A percentile compares a stretch with the other conserved stretches of the same genome.
Conservation (phyloP, 2,329 filamentous ascomycete species). For the Monosporascus cannonballus region DNA sequence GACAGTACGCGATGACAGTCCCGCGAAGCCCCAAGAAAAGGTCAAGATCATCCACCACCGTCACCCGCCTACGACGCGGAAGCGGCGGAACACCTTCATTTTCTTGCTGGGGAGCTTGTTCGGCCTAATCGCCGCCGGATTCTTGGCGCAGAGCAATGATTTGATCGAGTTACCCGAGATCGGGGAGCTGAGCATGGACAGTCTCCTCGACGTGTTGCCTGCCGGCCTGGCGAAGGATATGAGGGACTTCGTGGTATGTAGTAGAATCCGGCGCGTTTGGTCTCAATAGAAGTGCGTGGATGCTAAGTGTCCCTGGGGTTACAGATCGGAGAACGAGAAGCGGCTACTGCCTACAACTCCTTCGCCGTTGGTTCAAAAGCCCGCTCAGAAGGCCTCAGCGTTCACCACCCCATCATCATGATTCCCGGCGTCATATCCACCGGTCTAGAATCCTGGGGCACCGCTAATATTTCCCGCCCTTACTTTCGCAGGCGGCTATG, state of each 20-base stretch:
- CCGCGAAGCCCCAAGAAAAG: conserved; percentile 27
- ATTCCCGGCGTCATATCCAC: conserved; percentile 97
- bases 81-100: conserved; percentile 73
- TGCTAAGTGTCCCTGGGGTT: conserved; percentile 1
- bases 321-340: conserved; percentile 77
- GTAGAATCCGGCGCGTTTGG: conserved; percentile 4
- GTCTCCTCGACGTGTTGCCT: conserved; percentile 79
- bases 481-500: conserved; percentile 94
- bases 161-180: conserved; percentile 73
- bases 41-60: conserved; percentile 37
- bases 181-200: conserved; percentile 74
- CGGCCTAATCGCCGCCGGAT: conserved; percentile 79
- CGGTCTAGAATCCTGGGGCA: conserved; percentile 94
- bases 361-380: conserved; percentile 87
- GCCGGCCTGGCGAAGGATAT: conserved; percentile 81
- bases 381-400: conserved; percentile 70
- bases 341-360: conserved; percentile 81
- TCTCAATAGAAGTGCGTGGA: conserved; percentile 1
- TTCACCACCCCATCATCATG: conserved; percentile 90
- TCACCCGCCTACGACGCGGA: conserved; percentile 47
- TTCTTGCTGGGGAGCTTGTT: conserved; percentile 87
- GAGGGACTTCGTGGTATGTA: conserved; percentile 70
- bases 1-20: conserved; percentile 27
- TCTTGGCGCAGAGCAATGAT: conserved; percentile 85
- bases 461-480: conserved; percentile 71